These are phyloP conservation scores for Nannochloris sp. DNA, from an alignment of 139 green algal species.

Conservation along the genomic window DNA sequence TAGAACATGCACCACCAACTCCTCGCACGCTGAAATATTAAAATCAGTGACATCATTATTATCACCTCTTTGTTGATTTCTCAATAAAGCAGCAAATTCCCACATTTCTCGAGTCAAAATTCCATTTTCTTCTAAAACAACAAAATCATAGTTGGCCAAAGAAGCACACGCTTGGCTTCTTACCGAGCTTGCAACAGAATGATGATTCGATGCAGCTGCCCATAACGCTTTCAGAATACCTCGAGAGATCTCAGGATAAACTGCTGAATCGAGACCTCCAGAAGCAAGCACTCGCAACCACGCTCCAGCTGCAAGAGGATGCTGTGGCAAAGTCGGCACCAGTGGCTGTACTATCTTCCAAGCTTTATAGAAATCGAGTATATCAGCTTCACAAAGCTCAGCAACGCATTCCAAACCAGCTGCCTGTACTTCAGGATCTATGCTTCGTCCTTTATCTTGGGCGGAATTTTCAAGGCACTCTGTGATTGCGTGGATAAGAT, in stretches of 20 bases:
- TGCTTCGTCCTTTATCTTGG: too few relatives aligned
- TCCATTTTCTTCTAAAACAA: slow-evolving; percentile 26
- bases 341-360: slow-evolving; percentile 35
- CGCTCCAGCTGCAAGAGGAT: slow-evolving; percentile 15
- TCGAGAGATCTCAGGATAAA: slow-evolving; percentile 14
- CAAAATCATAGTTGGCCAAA: slow-evolving; percentile 25
- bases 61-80: slow-evolving; percentile 10
- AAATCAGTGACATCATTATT: too few relatives aligned
- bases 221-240: slow-evolving; percentile 25
- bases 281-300: slow-evolving; percentile 39
- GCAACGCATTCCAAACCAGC: slow-evolving; percentile 30
- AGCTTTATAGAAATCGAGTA: slow-evolving; percentile 55
- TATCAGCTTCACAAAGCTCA: slow-evolving; percentile 33
- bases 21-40: too few relatives aligned
- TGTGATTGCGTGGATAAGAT: slow-evolving; percentile 32
- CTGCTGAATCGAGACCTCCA: slow-evolving; percentile 30
- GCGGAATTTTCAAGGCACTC: neutral
- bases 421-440: slow-evolving; percentile 22
- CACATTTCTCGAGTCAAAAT: slow-evolving; percentile 7
- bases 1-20: neutral
- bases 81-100: slow-evolving; percentile 16
- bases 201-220: slow-evolving; percentile 22
- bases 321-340: slow-evolving; percentile 28
- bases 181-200: too few relatives aligned
- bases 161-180: slow-evolving; percentile 26